Evolutionary conservation across 1,284 basidiomycete species (phyloP).

Genomic region (Ceratobasidium sp.): DNA sequence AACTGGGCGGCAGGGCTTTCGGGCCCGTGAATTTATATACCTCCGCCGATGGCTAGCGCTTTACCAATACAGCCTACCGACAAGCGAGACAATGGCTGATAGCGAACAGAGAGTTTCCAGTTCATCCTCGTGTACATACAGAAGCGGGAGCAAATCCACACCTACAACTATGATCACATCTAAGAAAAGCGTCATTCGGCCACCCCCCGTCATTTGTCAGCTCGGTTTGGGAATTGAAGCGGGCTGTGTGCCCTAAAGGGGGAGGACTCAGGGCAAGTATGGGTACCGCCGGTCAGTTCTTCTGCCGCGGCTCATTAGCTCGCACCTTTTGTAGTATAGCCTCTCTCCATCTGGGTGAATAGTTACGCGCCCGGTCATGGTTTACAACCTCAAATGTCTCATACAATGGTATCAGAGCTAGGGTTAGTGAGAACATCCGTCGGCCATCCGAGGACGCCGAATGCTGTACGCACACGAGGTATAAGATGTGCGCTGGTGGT

Average conservation of each 20-base stretch:
- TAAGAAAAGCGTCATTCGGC: constrained; percentile 15
- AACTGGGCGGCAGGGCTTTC: background rate
- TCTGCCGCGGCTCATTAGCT: background rate
- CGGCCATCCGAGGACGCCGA: too few species aligned
- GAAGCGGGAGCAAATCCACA: constrained; percentile 10
- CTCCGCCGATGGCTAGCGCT: background rate
- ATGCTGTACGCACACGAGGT: constrained; percentile 18
- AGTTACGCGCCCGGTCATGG: background rate
- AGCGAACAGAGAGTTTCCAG: constrained; percentile 7
- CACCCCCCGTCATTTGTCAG: background rate
- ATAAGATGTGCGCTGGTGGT: background rate
- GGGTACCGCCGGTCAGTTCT: constrained; percentile 6
- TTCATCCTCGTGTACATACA: background rate
- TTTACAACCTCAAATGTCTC: background rate
- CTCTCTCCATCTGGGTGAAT: background rate
- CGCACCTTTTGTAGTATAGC: constrained; percentile 9
- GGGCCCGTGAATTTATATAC: background rate
- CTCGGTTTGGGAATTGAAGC: background rate
- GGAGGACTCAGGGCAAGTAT: background rate
- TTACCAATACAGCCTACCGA: background rate
- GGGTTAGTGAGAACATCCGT: constrained; percentile 10
- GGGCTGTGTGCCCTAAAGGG: constrained; percentile 16
- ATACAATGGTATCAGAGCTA: constrained; percentile 1
- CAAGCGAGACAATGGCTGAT: background rate
- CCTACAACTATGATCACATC: constrained; percentile 9